These are phyloP conservation scores for Cordyceps pruinosa DNA, from an alignment of 2,329 filamentous ascomycete genomes.

Conservation along the genomic window DNA sequence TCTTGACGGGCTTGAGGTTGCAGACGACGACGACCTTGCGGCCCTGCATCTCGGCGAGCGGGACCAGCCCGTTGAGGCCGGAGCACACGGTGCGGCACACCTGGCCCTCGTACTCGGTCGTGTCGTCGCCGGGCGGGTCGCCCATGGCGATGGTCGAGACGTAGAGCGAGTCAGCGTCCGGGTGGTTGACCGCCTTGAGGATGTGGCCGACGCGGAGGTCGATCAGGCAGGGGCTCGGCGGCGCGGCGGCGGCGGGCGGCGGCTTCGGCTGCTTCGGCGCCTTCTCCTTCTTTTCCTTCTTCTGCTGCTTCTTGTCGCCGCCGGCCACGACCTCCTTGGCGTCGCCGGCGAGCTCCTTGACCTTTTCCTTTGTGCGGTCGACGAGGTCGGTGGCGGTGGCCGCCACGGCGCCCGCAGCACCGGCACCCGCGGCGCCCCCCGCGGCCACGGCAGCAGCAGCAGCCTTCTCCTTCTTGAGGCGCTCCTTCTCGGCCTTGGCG, in stretches of 20 bases:
- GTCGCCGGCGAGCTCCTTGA: constrained; percentile 47
- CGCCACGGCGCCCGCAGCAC: constrained; percentile 41
- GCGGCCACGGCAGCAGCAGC: constrained; percentile 52
- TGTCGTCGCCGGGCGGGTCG: constrained; percentile 82
- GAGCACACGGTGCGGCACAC: constrained; percentile 94
- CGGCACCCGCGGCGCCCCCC: constrained; percentile 36
- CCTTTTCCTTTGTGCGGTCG: constrained; percentile 56
- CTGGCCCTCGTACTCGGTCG: constrained; percentile 83
- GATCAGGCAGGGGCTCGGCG: constrained; percentile 77
- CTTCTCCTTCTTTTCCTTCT: constrained; percentile 91
- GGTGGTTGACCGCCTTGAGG: constrained; percentile 89
- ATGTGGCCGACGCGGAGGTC: constrained; percentile 97
- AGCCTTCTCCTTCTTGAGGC: constrained; percentile 92
- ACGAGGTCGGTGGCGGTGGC: constrained; percentile 42
- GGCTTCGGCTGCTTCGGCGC: constrained; percentile 67
- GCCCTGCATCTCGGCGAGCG: constrained; percentile 92
- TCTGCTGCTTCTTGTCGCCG: constrained; percentile 54
- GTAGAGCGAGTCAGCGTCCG: constrained; percentile 91
- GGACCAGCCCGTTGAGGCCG: constrained; percentile 85
- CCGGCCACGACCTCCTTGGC: constrained; percentile 34
- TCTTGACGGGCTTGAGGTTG: constrained; percentile 98
- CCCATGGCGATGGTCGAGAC: constrained; percentile 95
- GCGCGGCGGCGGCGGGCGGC: constrained; percentile 61
- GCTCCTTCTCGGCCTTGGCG: constrained; percentile 92
- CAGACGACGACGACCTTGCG: constrained; percentile 93